Evolutionary conservation across 768 basidiomycete genomes (phyloP).

Genomic region (Peribolospora kevripleyi): DNA sequence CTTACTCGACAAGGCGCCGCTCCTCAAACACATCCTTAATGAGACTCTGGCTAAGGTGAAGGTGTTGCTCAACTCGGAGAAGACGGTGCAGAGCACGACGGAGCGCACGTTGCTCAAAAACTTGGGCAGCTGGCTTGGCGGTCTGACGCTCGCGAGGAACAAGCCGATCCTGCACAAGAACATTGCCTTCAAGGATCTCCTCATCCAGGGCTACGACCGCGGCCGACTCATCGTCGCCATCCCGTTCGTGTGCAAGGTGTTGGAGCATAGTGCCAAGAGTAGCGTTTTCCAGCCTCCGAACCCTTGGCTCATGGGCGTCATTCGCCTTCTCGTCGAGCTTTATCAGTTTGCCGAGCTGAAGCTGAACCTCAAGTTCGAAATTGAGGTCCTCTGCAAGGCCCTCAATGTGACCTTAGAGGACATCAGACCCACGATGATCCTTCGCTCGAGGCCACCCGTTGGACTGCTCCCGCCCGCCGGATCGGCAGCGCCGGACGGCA

Average conservation of each 20-base stretch:
- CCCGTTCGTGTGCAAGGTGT: slow-evolving; percentile 90
- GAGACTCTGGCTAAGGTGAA: slow-evolving; percentile 81
- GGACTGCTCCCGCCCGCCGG: too few species aligned
- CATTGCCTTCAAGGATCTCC: slow-evolving; percentile 87
- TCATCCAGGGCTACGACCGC: slow-evolving; percentile 82
- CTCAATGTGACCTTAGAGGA: slow-evolving; percentile 66
- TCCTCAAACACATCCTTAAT: slow-evolving; percentile 62
- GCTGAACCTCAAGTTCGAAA: slow-evolving; percentile 92
- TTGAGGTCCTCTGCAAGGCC: slow-evolving; percentile 82
- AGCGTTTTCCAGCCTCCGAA: slow-evolving; percentile 87
- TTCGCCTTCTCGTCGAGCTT: slow-evolving; percentile 76
- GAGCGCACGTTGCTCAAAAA: slow-evolving; percentile 80
- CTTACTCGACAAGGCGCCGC: slow-evolving; percentile 38
- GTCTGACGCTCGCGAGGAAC: slow-evolving; percentile 75
- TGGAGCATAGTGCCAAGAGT: slow-evolving; percentile 72
- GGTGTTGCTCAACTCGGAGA: slow-evolving; percentile 66
- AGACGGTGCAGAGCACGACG: slow-evolving; percentile 56
- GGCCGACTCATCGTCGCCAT: slow-evolving; percentile 79
- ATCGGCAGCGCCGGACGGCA: too few species aligned
- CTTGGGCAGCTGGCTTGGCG: slow-evolving; percentile 80
- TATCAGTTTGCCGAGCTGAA: slow-evolving; percentile 92
- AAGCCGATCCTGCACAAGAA: slow-evolving; percentile 80
- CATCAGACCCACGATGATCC: slow-evolving; percentile 56
- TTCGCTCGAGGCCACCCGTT: slow-evolving; percentile 24
- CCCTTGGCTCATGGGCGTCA: slow-evolving; percentile 92